Percentiles rank a stretch among this genome's conserved stretches.
These are phyloP conservation scores for Pseudogymnoascus sp. DNA, from an alignment of 2,329 filamentous ascomycete species.

Conservation along the genomic window DNA sequence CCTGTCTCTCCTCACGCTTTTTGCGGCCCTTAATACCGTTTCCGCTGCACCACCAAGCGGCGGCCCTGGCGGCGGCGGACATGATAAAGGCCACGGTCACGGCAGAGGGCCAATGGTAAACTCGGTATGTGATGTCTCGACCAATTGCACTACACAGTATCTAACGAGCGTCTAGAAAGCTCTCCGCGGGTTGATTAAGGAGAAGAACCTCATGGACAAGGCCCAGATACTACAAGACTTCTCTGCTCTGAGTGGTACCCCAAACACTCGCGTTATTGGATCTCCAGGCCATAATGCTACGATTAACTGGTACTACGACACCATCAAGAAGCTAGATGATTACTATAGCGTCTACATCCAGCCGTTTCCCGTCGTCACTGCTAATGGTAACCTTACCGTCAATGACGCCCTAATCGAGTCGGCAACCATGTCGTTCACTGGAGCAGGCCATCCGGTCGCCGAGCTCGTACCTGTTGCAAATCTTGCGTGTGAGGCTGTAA, in stretches of 20 bases:
- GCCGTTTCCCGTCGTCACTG: constrained; percentile 11
- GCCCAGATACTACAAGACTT: constrained; percentile 39
- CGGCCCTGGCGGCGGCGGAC: neutral
- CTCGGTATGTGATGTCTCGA: neutral
- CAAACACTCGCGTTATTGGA: constrained; percentile 37
- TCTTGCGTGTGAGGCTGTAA: constrained; percentile 15
- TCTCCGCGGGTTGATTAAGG: neutral
- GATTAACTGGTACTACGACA: constrained; percentile 37
- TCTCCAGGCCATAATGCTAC: constrained; percentile 39
- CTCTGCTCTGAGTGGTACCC: constrained; percentile 31
- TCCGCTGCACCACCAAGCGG: neutral
- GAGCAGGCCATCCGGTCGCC: constrained; percentile 11
- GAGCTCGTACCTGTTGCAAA: constrained; percentile 16
- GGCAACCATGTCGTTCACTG: constrained; percentile 14
- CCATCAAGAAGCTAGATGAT: constrained; percentile 32
- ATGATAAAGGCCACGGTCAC: neutral
- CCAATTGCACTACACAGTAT: neutral
- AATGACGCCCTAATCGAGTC: constrained; percentile 9
- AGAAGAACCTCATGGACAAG: constrained; percentile 31
- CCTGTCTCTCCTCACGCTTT: neutral
- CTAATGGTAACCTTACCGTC: constrained; percentile 10
- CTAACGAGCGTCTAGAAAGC: neutral
- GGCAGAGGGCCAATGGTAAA: neutral
- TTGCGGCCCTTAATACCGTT: neutral
- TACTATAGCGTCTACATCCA: constrained; percentile 25